A percentile compares a stretch with the other conserved stretches of the same genome.
Evolutionary conservation across 257 asterid species (phyloP).

Genomic region (Solanum clarkiae): DNA sequence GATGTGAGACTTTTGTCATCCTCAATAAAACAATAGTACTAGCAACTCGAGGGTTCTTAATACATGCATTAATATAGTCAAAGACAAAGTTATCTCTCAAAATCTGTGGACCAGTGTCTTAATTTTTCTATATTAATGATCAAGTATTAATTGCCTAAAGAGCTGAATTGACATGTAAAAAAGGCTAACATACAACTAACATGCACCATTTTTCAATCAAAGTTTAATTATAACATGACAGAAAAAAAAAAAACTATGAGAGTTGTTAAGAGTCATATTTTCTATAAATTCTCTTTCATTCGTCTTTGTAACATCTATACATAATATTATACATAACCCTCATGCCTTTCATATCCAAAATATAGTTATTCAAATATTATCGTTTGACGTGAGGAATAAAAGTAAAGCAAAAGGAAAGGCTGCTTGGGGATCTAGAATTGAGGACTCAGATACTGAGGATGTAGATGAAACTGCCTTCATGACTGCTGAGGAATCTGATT

Average conservation of each 20-base stretch:
- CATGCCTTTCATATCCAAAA: no score
- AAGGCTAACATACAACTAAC: background rate
- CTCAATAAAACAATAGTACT: background rate
- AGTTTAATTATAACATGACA: background rate
- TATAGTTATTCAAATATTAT: background rate
- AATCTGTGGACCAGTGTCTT: background rate
- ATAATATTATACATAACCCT: no score
- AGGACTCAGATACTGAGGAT: no score
- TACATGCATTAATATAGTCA: background rate
- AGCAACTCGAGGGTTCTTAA: background rate
- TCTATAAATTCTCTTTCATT: background rate
- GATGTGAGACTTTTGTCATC: no score
- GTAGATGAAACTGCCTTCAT: no score
- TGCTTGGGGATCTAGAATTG: no score
- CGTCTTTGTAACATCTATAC: background rate
- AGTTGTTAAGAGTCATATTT: background rate
- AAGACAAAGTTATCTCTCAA: background rate
- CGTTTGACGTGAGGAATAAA: no score
- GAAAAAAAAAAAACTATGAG: background rate
- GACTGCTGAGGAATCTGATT: no score
- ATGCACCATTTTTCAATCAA: background rate
- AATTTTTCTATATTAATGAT: background rate
- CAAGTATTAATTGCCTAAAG: background rate
- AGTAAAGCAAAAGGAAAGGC: no score
- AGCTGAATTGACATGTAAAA: background rate